Percentiles rank a stretch among this genome's conserved stretches.
phyloP scores from a whole-genome alignment of 805 yeast genomes.

The Tetrapisispora nanseiensis region DNA sequence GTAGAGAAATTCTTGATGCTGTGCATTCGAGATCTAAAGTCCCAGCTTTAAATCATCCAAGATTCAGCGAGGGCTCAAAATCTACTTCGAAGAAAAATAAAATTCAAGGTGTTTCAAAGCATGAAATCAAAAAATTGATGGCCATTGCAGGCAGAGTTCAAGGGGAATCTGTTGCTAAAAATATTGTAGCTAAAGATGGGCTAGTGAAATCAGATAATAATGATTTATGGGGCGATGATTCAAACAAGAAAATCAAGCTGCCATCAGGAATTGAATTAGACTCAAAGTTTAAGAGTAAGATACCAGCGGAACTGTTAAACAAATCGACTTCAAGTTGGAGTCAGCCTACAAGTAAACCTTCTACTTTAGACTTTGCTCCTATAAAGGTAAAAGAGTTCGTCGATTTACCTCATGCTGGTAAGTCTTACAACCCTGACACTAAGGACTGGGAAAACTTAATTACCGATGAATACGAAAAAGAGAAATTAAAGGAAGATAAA shows the following conservation, averaged over 20 bases:
- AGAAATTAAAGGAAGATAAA: constrained; percentile 57
- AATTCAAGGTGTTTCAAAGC: constrained; percentile 54
- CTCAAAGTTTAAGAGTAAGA: constrained; percentile 14
- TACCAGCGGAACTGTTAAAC: constrained; percentile 34
- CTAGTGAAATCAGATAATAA: constrained; percentile 38
- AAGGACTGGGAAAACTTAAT: constrained; percentile 74
- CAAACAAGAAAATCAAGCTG: constrained; percentile 9
- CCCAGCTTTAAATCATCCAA: constrained; percentile 43
- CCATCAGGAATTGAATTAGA: constrained; percentile 26
- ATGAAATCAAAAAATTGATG: constrained; percentile 57
- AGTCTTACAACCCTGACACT: constrained; percentile 79
- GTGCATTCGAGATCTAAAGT: constrained; percentile 53
- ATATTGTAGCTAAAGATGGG: constrained; percentile 51
- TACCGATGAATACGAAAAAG: constrained; percentile 52
- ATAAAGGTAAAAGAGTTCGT: constrained; percentile 43
- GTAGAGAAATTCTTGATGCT: constrained; percentile 62
- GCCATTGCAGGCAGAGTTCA: constrained; percentile 65
- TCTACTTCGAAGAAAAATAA: constrained; percentile 22
- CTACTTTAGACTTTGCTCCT: constrained; percentile 44
- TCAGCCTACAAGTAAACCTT: constrained; percentile 44
- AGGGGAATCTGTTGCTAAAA: constrained; percentile 42
- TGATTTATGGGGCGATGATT: constrained; percentile 63
- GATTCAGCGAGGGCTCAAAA: constrained; percentile 30
- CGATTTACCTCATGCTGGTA: constrained; percentile 67
- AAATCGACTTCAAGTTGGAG: constrained; percentile 40